Evolutionary conservation across 2,329 filamentous ascomycete species (phyloP).

Genomic region (Colletotrichum filicis): DNA sequence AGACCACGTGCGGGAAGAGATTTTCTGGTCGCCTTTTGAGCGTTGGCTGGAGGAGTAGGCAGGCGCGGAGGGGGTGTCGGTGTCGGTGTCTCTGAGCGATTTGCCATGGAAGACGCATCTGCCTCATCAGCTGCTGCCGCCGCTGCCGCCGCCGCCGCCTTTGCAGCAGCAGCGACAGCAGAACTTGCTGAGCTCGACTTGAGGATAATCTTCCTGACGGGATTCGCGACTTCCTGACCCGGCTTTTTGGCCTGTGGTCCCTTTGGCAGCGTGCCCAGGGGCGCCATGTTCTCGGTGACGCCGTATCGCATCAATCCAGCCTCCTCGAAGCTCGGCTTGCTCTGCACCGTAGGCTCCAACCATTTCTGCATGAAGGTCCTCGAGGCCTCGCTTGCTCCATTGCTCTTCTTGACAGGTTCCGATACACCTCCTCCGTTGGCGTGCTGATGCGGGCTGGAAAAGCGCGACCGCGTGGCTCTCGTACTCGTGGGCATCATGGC

Average conservation of each 20-base stretch:
- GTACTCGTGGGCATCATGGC: slow-evolving; percentile 55
- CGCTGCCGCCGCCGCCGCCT: slow-evolving; percentile 18
- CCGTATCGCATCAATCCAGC: slow-evolving; percentile 78
- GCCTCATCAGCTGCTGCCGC: slow-evolving; percentile 7
- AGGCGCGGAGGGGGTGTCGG: slow-evolving; percentile 6
- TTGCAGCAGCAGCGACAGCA: slow-evolving; percentile 11
- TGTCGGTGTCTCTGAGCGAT: slow-evolving; percentile 28
- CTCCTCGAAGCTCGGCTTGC: slow-evolving; percentile 81
- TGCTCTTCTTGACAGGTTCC: slow-evolving; percentile 36
- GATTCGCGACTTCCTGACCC: slow-evolving; percentile 41
- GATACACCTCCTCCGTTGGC: slow-evolving; percentile 39
- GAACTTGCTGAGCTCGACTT: slow-evolving; percentile 45
- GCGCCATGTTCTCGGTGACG: slow-evolving; percentile 85
- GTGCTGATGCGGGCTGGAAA: slow-evolving; percentile 62
- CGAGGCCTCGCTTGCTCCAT: slow-evolving; percentile 50
- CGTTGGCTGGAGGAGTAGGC: slow-evolving; percentile 25
- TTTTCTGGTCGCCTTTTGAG: slow-evolving; percentile 19
- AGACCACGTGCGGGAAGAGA: slow-evolving; percentile 22
- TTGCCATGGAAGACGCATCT: slow-evolving; percentile 13
- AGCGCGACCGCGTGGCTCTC: slow-evolving; percentile 65
- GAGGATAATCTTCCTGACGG: slow-evolving; percentile 57
- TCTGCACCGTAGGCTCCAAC: slow-evolving; percentile 69
- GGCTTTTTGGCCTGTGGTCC: slow-evolving; percentile 56
- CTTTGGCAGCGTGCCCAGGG: slow-evolving; percentile 79
- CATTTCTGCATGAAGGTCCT: slow-evolving; percentile 65